phyloP scores from a whole-genome alignment of 257 asterid genomes.

The Verbena officinalis region DNA sequence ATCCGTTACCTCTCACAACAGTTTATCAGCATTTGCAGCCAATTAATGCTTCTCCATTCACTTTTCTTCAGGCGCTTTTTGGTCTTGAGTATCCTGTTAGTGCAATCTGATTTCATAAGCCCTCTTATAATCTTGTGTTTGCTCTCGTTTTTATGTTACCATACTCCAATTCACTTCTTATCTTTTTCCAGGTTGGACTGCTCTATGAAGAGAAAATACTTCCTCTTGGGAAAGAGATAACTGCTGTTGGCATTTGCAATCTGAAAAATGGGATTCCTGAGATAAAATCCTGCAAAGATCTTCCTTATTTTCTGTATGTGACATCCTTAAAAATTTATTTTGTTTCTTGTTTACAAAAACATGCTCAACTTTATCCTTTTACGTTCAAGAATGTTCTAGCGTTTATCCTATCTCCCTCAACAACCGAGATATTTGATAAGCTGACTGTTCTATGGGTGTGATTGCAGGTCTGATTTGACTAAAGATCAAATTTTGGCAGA shows the following conservation, averaged over 20 bases:
- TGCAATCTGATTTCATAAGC: conserved; percentile 30
- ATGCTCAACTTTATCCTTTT: too few relatives aligned
- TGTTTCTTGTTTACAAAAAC: too few relatives aligned
- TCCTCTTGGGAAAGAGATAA: conserved; percentile 76
- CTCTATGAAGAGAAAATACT: conserved; percentile 89
- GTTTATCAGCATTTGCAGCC: conserved; percentile 77
- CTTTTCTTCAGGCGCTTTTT: conserved; percentile 81
- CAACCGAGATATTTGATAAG: conserved; percentile 22
- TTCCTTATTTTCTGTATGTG: conserved; percentile 86
- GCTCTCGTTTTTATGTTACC: conserved; percentile 20
- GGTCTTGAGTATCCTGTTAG: conserved; percentile 92
- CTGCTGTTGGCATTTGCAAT: conserved; percentile 79
- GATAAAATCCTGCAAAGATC: conserved; percentile 73
- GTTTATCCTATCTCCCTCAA: too few relatives aligned
- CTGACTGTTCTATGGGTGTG: conserved; percentile 29
- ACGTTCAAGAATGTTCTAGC: too few relatives aligned
- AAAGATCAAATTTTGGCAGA: conserved; percentile 79
- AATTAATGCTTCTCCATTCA: conserved; percentile 63
- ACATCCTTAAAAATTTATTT: not conserved
- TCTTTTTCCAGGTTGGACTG: conserved; percentile 69
- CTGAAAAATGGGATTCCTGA: conserved; percentile 64
- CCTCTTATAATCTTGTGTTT: conserved; percentile 8
- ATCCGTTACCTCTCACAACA: conserved; percentile 78
- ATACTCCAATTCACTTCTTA: not conserved
- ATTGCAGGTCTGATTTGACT: conserved; percentile 65